phyloP scores from a whole-genome alignment of 805 yeast species.

The Hanseniaspora lachancei region DNA sequence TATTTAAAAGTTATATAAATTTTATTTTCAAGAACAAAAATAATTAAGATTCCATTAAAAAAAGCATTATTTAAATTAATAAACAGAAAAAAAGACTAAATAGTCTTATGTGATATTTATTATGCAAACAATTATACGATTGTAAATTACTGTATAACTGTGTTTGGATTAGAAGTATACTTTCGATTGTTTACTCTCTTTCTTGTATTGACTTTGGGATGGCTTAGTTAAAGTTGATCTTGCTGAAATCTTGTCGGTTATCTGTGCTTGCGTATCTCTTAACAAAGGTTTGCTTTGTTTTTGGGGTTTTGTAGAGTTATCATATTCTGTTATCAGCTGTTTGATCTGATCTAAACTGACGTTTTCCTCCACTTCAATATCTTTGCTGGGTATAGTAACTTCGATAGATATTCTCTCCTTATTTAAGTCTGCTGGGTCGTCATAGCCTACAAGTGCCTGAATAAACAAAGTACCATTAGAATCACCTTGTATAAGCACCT shows the following conservation, averaged over 20 bases:
- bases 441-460: conserved; percentile 6
- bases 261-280: not conserved
- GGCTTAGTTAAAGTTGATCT: not conserved
- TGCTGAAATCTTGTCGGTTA: not conserved
- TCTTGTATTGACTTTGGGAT: not conserved
- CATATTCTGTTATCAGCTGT: conserved; percentile 5
- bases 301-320: not conserved
- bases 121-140: too few species aligned
- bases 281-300: not conserved
- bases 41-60: not conserved
- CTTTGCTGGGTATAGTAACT: conserved; percentile 11
- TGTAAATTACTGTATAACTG: not conserved
- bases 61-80: not conserved
- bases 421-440: not conserved
- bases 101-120: too few species aligned
- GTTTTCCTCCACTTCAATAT: conserved; percentile 11
- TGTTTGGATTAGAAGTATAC: not conserved
- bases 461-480: conserved; percentile 6
- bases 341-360: not conserved
- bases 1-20: conserved; percentile 10
- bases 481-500: conserved; percentile 8
- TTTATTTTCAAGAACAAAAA: not conserved
- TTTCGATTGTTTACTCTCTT: not conserved
- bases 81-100: not conserved
- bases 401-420: conserved; percentile 11